Evolutionary conservation across 441 rosid genomes (phyloP), one percentile per base, ranked within the genome.

Genomic region (Eruca vesicaria): DNA sequence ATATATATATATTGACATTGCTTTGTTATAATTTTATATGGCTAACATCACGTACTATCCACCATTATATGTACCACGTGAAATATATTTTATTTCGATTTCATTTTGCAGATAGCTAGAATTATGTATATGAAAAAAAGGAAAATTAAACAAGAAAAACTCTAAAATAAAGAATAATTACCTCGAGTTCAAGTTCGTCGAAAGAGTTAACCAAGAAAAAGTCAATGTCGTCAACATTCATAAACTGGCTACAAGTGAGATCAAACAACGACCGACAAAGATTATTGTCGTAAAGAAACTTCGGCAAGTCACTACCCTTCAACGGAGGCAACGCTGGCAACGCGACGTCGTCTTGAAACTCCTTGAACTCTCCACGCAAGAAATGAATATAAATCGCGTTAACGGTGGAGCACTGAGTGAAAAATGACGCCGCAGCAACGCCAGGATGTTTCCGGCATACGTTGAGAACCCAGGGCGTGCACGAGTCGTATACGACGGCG

Each of bases 101-200:
- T 57, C 50, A 38, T 23, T 10, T 18, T 28, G 26, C 11, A 29
- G 10, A 20, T 56, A 31, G 23, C 29, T 7, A 28, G 7, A 28
- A 5, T 3, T 9, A 18, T 9, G 45, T 16, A 26, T 20, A n/a
- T 4, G 5, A 50, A 26, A 11, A 69, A n/a, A 1, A 64, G 9
- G 35, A 52, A 35, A 23, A n/a, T n/a, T n/a, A n/a, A 23, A 23
- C 26, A 23, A 23, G 26, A 23, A 23, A 23, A 23, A 23, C 26
- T 23, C 26, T 23, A 0, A 41, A 50, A 32, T 1, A 3, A 64
- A n/a, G 35, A 52, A 35, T 62, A 43, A 29, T 11, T 71, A 93
- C 97, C 96, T 88, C 81, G 3, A 66, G 6, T 74, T 93, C 97
- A 16, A 93, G 86, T 72, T 87, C 72, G 69, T 86, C 86, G 81